phyloP scores from a whole-genome alignment of 805 yeast species.

The Zygoascus tannicola region DNA sequence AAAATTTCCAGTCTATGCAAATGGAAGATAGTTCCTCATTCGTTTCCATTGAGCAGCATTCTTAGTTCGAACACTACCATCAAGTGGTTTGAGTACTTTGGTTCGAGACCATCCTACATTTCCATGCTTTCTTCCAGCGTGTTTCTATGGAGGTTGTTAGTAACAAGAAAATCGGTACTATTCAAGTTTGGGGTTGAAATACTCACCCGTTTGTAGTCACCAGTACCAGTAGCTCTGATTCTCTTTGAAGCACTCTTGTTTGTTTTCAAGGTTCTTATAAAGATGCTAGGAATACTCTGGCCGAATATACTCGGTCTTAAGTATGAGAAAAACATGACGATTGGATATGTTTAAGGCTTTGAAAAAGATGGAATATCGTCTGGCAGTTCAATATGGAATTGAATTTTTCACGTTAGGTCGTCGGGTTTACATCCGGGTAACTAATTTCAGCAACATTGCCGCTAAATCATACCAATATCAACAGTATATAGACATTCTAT shows the following conservation, averaged over 20 bases:
- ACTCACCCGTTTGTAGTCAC: slow-evolving; percentile 47
- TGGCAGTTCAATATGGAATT: too few species aligned
- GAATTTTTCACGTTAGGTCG: too few species aligned
- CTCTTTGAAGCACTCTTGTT: slow-evolving; percentile 84
- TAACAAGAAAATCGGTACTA: too few species aligned
- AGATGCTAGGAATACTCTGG: not conserved
- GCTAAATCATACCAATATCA: too few species aligned
- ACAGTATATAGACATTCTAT: too few species aligned
- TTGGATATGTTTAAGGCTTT: too few species aligned
- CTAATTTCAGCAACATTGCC: too few species aligned
- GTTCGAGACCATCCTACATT: slow-evolving; percentile 78
- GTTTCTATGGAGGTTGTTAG: slow-evolving; percentile 33
- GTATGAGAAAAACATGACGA: not conserved
- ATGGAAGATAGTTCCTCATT: slow-evolving; percentile 11
- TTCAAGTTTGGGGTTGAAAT: too few species aligned
- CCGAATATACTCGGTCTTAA: not conserved
- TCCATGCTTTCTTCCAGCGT: slow-evolving; percentile 87
- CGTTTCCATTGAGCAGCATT: slow-evolving; percentile 18
- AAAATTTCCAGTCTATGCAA: too few species aligned
- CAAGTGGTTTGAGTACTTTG: slow-evolving; percentile 42
- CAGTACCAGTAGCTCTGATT: slow-evolving; percentile 64
- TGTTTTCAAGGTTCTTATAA: slow-evolving; percentile 38
- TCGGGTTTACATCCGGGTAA: too few species aligned
- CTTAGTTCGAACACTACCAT: slow-evolving; percentile 48
- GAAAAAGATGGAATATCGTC: too few species aligned